These are phyloP conservation scores for Erysimum pusillum DNA, from an alignment of 441 rosid species.

Conservation along the genomic window DNA sequence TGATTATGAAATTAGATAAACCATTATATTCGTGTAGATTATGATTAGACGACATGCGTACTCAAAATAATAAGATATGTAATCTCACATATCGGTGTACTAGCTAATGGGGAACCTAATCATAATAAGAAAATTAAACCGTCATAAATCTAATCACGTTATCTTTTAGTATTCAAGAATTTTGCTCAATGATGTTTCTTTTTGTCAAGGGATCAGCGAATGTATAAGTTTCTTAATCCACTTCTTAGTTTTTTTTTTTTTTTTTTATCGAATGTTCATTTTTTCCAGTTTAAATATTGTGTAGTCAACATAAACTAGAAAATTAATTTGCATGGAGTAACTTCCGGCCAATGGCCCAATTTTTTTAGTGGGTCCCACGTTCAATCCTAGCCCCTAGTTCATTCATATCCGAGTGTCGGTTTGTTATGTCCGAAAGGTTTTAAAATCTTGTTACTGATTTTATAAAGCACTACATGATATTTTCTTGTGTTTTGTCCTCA, in stretches of 20 bases:
- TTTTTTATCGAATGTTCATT: too few relatives aligned
- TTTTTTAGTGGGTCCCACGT: too few relatives aligned
- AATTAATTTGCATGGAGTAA: too few relatives aligned
- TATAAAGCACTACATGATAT: too few relatives aligned
- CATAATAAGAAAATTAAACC: conserved; percentile 16
- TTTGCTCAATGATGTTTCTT: not conserved
- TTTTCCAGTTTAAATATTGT: too few relatives aligned
- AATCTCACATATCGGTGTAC: conserved; percentile 2
- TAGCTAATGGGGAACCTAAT: conserved; percentile 28
- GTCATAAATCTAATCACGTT: conserved; percentile 14
- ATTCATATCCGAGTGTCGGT: too few relatives aligned
- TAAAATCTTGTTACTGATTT: too few relatives aligned
- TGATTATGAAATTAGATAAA: not conserved
- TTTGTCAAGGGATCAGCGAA: not conserved
- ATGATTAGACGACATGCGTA: conserved; percentile 17
- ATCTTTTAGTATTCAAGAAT: not conserved
- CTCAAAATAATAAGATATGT: not conserved
- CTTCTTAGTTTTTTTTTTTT: not conserved
- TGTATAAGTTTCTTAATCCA: not conserved
- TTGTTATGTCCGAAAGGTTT: too few relatives aligned
- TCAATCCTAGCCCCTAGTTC: too few relatives aligned
- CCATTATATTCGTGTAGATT: conserved; percentile 10
- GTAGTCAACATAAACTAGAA: too few relatives aligned
- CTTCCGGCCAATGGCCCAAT: too few relatives aligned
- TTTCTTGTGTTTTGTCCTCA: too few relatives aligned